Evolutionary conservation across 805 yeast species (phyloP).

Genomic region (Sugiyamaella chiloensis): DNA sequence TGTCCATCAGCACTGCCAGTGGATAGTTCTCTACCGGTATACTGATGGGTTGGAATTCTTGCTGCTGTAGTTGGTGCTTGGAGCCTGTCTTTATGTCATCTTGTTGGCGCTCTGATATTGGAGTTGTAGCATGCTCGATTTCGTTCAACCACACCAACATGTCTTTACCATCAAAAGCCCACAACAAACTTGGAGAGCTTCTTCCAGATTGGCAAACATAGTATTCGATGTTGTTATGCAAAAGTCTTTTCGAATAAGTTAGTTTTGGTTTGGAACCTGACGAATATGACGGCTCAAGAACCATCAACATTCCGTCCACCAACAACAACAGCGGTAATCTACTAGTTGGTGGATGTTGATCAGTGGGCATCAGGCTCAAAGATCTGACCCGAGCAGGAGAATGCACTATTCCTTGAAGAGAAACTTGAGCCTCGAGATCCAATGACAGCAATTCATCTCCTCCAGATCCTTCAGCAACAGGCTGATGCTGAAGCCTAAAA

Average conservation of each 20-base stretch:
- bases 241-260: conserved; percentile 26
- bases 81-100: no score
- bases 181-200: conserved; percentile 31
- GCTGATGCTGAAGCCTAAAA: conserved; percentile 26
- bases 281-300: conserved; percentile 22
- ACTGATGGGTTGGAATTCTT: conserved; percentile 22
- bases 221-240: conserved; percentile 37
- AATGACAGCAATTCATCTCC: conserved; percentile 23
- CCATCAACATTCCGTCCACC: conserved; percentile 37
- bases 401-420: conserved; percentile 35
- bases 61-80: background rate
- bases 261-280: conserved; percentile 5
- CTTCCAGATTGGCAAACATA: conserved; percentile 29
- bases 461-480: no score
- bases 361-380: conserved; percentile 26
- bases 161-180: conserved; percentile 42
- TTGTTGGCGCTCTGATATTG: no score
- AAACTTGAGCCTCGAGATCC: conserved; percentile 33
- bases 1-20: conserved; percentile 42
- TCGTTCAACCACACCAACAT: conserved; percentile 28
- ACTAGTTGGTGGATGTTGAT: conserved; percentile 11
- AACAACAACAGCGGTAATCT: conserved; percentile 28
- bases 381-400: conserved; percentile 40
- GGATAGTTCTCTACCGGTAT: conserved; percentile 49
- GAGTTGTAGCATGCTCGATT: conserved; percentile 4